These are phyloP conservation scores for Venturia effusa DNA, from an alignment of 2,329 filamentous ascomycete genomes.

Conservation along the genomic window DNA sequence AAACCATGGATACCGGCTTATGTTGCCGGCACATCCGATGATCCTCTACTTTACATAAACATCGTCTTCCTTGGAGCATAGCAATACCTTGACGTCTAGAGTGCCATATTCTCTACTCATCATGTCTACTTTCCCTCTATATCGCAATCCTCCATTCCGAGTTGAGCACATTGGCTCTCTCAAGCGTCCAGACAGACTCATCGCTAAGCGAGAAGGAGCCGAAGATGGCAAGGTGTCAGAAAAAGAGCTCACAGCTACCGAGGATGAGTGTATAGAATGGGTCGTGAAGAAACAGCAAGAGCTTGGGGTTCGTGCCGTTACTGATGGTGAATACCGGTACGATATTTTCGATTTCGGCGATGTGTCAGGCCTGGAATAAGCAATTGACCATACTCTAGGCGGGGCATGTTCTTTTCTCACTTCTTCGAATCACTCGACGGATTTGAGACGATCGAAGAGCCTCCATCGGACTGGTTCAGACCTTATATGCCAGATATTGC, in stretches of 20 bases:
- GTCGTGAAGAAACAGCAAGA: constrained; percentile 55
- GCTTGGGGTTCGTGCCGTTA: constrained; percentile 51
- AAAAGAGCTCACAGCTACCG: constrained; percentile 41
- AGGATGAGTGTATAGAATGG: constrained; percentile 54
- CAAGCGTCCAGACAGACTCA: constrained; percentile 52
- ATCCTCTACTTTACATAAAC: not conserved
- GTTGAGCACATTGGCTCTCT: constrained; percentile 65
- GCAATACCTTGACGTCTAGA: not conserved
- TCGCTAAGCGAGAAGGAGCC: constrained; percentile 44
- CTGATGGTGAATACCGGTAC: constrained; percentile 51
- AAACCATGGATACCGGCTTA: too few relatives aligned
- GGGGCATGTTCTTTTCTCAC: constrained; percentile 44
- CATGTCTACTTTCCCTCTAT: not conserved
- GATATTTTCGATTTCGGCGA: constrained; percentile 10
- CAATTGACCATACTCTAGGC: constrained; percentile 17
- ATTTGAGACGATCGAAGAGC: constrained; percentile 25
- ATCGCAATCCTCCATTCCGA: constrained; percentile 45
- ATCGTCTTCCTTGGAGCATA: not conserved
- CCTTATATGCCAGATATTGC: constrained; percentile 51
- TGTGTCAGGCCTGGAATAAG: not conserved
- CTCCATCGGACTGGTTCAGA: constrained; percentile 43
- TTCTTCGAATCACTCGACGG: constrained; percentile 22
- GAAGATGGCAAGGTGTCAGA: constrained; percentile 35
- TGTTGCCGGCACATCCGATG: not conserved
- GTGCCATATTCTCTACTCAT: not conserved